Conservation (phyloP, 2,329 filamentous ascomycete species). For the Fusarium pseudocircinatum region DNA sequence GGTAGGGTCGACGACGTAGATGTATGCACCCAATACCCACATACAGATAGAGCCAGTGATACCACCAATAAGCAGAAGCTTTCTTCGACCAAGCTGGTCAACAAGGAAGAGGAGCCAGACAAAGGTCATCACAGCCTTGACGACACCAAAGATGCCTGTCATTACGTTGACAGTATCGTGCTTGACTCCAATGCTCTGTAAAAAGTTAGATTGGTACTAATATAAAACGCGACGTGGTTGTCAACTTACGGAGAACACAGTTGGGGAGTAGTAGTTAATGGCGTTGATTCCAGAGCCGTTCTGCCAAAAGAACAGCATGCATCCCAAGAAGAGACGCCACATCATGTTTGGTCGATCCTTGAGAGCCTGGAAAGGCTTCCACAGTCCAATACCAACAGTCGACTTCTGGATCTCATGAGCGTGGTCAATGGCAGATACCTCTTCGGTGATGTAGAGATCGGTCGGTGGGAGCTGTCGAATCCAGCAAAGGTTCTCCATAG, state of each 20-base stretch:
- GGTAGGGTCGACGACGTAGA: slow-evolving; percentile 54
- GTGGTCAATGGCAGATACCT: slow-evolving; percentile 32
- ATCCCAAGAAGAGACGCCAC: slow-evolving; percentile 70
- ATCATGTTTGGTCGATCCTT: slow-evolving; percentile 55
- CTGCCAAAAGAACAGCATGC: slow-evolving; percentile 74
- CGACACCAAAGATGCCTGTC: slow-evolving; percentile 73
- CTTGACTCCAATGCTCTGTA: slow-evolving; percentile 14
- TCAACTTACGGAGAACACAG: slow-evolving; percentile 28
- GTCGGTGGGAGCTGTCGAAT: slow-evolving; percentile 59
- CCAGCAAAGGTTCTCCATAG: slow-evolving; percentile 62
- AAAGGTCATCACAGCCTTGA: slow-evolving; percentile 71
- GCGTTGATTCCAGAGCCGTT: slow-evolving; percentile 64
- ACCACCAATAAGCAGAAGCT: slow-evolving; percentile 69
- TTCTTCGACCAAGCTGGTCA: slow-evolving; percentile 58
- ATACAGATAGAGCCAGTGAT: slow-evolving; percentile 67
- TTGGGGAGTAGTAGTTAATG: slow-evolving; percentile 40
- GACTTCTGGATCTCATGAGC: slow-evolving; percentile 66
- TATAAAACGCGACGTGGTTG: rapidly evolving
- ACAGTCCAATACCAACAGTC: slow-evolving; percentile 61
- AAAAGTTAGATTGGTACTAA: neutral
- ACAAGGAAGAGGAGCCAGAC: slow-evolving; percentile 72
- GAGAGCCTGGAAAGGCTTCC: slow-evolving; percentile 37
- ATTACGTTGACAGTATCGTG: slow-evolving; percentile 54
- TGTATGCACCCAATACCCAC: slow-evolving; percentile 68
- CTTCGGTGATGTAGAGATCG: slow-evolving; percentile 54